Evolutionary conservation across 345 rosid genomes (phyloP), one percentile per base, ranked within the genome.

Genomic region (Angophora floribunda): DNA sequence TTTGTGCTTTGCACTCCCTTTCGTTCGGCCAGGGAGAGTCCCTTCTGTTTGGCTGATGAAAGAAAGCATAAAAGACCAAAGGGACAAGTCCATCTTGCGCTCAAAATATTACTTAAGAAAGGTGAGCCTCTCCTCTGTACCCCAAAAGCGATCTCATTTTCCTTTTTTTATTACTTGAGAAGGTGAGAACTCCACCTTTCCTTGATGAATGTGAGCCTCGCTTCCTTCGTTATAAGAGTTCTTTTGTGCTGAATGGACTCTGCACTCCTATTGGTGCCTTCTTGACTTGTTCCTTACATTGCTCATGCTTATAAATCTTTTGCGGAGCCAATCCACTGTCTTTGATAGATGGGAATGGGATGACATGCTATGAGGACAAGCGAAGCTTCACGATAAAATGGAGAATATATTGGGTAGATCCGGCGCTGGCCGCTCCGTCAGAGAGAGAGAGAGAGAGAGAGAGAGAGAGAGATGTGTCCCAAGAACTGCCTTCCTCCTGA

Each of bases 381-480:
- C 41, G 41, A 36, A 36, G 41, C 41, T 36, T 36, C 41, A 36
- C 41, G 41, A 36, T 36, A 36, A 36, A 36, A 36, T 36, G 41
- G 41, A 36, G 41, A 36, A 36, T 36, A 36, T 36, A 36, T 36
- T 36, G 41, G 41, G 41, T 36, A 36, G 41, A 36, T 36, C 41
- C 41, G 41, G 41, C 41, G 41, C 41, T 36, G 41, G 41, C 41
- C 41, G 41, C 41, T 36, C 41, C 41, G 41, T 36, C 41, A 36
- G 41, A 36, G 41, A 36, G 41, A 36, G 41, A 36, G 41, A 36
- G 41, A 36, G 41, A 36, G 41, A 36, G 51, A 53, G 52, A 52
- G 16, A 49, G 50, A 85, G 19, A 15, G 32, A 61, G 67, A 61
- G 30, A 91, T 91, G 95, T 85, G 92, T 57, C 88, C 79, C 87